phyloP scores from a whole-genome alignment of 352 stramenopile species.

The Pythium vanterpoolii region DNA sequence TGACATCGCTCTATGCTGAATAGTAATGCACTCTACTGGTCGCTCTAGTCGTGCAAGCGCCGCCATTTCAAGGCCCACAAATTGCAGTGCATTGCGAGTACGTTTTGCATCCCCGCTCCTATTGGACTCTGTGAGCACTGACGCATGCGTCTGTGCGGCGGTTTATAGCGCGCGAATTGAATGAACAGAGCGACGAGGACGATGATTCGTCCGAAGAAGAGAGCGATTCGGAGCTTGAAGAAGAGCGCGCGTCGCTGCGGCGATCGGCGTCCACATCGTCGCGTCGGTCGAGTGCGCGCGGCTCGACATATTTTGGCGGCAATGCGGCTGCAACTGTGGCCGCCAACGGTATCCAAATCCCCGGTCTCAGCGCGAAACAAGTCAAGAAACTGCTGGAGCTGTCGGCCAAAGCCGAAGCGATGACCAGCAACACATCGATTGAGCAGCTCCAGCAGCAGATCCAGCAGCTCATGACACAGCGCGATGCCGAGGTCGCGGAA shows the following conservation, averaged over 20 bases:
- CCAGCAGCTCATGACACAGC: conserved; percentile 56
- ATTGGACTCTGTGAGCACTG: neutral
- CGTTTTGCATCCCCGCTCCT: neutral
- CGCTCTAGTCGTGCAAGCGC: conserved; percentile 57
- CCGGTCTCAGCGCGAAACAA: conserved; percentile 54
- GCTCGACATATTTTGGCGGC: conserved; percentile 16
- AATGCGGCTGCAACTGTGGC: neutral
- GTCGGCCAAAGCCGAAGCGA: conserved; percentile 49
- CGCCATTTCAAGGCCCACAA: conserved; percentile 70
- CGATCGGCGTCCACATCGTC: conserved; percentile 4
- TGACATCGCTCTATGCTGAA: neutral
- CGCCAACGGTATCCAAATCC: conserved; percentile 32
- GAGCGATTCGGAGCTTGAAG: conserved; percentile 69
- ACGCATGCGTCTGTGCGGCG: no score
- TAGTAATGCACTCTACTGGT: neutral
- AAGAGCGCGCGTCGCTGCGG: conserved; percentile 29
- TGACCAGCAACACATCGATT: conserved; percentile 42
- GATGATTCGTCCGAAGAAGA: conserved; percentile 59
- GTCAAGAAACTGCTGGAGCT: conserved; percentile 70
- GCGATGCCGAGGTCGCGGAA: conserved; percentile 22
- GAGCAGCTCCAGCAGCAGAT: conserved; percentile 74
- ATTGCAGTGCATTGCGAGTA: conserved; percentile 62
- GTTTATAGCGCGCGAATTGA: conserved; percentile 58
- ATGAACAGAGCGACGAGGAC: conserved; percentile 54
- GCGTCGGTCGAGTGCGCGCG: conserved; percentile 13